Base-by-base conservation (phyloP, 2,329 filamentous ascomycete species). In the Emmonsia crescens region DNA sequence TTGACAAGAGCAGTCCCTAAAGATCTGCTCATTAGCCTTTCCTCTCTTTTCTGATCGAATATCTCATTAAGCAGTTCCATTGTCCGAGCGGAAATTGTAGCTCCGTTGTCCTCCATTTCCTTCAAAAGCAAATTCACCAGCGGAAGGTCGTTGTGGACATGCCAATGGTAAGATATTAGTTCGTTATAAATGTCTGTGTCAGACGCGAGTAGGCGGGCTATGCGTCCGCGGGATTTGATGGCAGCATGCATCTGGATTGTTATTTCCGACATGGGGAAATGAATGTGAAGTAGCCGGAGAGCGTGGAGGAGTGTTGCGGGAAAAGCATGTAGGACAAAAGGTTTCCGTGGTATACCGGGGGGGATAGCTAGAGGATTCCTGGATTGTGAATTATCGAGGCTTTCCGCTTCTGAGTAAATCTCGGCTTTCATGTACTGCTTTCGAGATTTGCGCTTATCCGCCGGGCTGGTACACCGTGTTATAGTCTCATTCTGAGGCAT, bases 51-150 rank as follows among this genome's bases (percentile, higher is more conserved):
- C 49, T 72, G 67, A 9, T 62, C 57, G n/a, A 69, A 64, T 48
- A 77, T 74, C 4, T 61, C 62, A 8, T 68, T 63, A 42, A 78
- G 62, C 4, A 77, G 63, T 0, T 63, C 60, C 16, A 70, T 65
- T 5, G 76, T 78, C 29, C 70, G 69, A 5, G 62, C 44, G 60
- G 75, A 70, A 8, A 74, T 70, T 46, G 74, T 71, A 55, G 78
- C 67, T 4, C 76, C 77, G 5, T 69, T 72, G n/a, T 72, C 66
- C 57, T 77, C 71, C 77, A 80, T 80, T 55, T 80, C 77, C 29
- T 67, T 66, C 10, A 79, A 66, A 10, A 78, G 68, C 1, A 70
- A 66, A 2, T 76, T 67, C 36, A 80, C 72, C 19, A 69, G 72
- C 5, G 72, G 70, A 1, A 80, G 66, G 52, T 78, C 74, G 6